phyloP scores from a whole-genome alignment of 2,329 filamentous ascomycete genomes.

The Ceratocystis papillata region DNA sequence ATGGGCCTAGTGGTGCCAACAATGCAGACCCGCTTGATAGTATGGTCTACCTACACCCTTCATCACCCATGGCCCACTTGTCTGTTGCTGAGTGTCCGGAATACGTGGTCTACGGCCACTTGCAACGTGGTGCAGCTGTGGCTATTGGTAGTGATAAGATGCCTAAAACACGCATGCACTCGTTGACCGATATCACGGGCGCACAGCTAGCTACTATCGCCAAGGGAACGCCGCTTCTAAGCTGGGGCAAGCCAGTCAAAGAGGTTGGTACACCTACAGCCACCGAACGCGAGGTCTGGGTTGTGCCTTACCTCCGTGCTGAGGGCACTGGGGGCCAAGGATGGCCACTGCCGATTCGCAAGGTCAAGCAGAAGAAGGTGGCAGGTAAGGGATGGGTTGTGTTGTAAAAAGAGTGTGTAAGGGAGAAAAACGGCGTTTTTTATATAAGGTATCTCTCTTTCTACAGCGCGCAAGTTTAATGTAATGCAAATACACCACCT shows the following conservation, averaged over 20 bases:
- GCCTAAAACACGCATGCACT: conserved; percentile 74
- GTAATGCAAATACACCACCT: not conserved
- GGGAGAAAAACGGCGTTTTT: not conserved
- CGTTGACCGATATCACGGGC: conserved; percentile 67
- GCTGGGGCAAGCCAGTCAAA: conserved; percentile 83
- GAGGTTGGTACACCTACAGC: conserved; percentile 48
- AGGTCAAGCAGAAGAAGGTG: conserved; percentile 69
- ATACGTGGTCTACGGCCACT: conserved; percentile 77
- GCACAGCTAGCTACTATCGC: conserved; percentile 67
- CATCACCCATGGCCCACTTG: conserved; percentile 64
- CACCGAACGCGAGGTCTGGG: conserved; percentile 61
- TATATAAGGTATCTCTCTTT: conserved; percentile 3
- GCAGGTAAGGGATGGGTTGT: conserved; percentile 64
- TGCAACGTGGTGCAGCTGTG: conserved; percentile 55
- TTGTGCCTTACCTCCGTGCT: conserved; percentile 64
- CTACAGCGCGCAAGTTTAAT: not conserved
- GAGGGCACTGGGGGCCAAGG: conserved; percentile 57
- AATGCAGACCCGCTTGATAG: conserved; percentile 28
- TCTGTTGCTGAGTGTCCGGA: conserved; percentile 65
- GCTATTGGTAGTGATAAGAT: conserved; percentile 38
- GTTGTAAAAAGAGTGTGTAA: conserved; percentile 32
- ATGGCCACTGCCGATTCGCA: conserved; percentile 78
- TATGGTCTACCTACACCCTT: conserved; percentile 78
- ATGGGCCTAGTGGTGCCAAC: conserved; percentile 25
- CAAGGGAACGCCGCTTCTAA: conserved; percentile 71